Evolutionary conservation across 2,329 filamentous ascomycete genomes (phyloP), one percentile per base, ranked within the genome.

Genomic region (Neonectria faginata): DNA sequence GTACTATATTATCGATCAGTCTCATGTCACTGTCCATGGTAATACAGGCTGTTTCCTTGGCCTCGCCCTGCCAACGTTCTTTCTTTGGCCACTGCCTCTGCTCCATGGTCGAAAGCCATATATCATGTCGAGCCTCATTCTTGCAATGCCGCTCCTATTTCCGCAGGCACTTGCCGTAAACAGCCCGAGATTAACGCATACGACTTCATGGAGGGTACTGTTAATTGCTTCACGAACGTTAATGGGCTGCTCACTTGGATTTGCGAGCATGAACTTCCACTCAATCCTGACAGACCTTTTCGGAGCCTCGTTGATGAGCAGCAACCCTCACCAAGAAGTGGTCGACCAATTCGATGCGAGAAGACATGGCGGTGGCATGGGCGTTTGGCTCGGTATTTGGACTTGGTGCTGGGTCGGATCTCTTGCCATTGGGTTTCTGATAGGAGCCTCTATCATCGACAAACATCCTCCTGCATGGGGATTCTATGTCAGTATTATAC

Each of bases 41-140:
- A 94, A 94, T 70, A 90, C 92, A 16, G 85, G 88, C 27, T 85
- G 93, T 57, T 94, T 92, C 74, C 73, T 91, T 33, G 91, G 91
- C 9, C 83, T 94, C 67, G 90, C 90, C 0, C 77, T 94, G 42
- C 87, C 91, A 0, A 92, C 89, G 0, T 85, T 92, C 60, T 79
- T 93, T 63, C 87, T 86, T 69, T 94, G 92, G 92, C 91, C 92
- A 3, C 79, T 94, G 6, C 90, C 91, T 7, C 82, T 93, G 7
- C 83, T 94, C 1, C 91, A 94, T 74, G 92, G 92, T 3, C 86
- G 92, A 11, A 93, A 93, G 73, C 90, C 91, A 1, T 94, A 94
- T 73, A 88, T 91, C n/a, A 80, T 94, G 41, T 83, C 87, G 31
- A 86, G 91, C 20, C 83, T 94, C 57, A 86, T 88, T 2, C 74